Base-by-base conservation (phyloP, 2,329 filamentous ascomycete species). In the Exutisphaerella laricina region DNA sequence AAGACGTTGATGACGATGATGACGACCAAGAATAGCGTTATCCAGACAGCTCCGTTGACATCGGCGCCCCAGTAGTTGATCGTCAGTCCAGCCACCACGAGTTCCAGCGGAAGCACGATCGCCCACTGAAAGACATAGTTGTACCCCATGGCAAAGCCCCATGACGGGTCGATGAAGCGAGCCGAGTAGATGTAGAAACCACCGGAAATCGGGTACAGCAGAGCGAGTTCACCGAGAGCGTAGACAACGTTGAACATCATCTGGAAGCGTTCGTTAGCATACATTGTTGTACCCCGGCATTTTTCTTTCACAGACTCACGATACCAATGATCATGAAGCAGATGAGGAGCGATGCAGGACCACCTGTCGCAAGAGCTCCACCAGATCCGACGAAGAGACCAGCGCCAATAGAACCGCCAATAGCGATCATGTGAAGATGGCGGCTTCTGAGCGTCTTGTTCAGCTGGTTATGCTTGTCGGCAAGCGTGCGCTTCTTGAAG, bases 351-450 rank as follows among this genome's bases (percentile, higher is more conserved):
- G 70, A 68, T 16, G 64, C 66, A 21, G 73, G 74, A 23, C 74
- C 74, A 57, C 70, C 71, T 3, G 59, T 69, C 10, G 67, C 62
- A 29, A 77, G 63, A 4, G 71, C 69, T 28, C 63, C 57, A 31
- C 74, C 74, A 34, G 69, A 70, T 39, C 71, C 70, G 39, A 77
- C 72, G 55, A 77, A 78, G 4, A 77, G 63, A 58, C 74, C 74
- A 23, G 73, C 76, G 39, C 74, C 73, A 41, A 76, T 73, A 16
- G 56, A 56, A 4, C 56, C 59, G 30, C 59, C 59, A 45, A 61
- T 62, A 29, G 58, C 59, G 39, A 61, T 62, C 59, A 62, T 61
- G 42, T 60, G 54, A 44, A 62, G 37, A 43, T 61, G 59, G 4
- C 59, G 46, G 17, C 46, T 41, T 43, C 60, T 58, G 45, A 58